phyloP scores from a whole-genome alignment of 2,329 filamentous ascomycete genomes.

The Cladosporium sp. region DNA sequence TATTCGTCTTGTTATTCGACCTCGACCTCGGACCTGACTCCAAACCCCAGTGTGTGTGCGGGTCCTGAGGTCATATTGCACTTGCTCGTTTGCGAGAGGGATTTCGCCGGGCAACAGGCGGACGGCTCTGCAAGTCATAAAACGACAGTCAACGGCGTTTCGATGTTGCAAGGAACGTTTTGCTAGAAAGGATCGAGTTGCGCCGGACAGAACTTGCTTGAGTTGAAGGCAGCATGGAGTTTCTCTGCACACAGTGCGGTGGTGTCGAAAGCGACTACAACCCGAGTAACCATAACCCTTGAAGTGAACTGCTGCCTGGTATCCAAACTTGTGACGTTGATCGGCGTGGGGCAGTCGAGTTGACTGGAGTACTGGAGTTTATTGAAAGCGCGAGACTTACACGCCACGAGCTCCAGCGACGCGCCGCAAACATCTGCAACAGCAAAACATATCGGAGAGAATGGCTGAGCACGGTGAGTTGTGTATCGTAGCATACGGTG shows the following conservation, averaged over 20 bases:
- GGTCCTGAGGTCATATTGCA: not conserved
- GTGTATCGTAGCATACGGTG: not conserved
- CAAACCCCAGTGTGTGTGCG: not conserved
- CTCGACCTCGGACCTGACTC: not conserved
- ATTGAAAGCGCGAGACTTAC: not conserved
- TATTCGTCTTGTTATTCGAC: not conserved
- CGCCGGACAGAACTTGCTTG: not conserved
- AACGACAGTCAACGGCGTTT: not conserved
- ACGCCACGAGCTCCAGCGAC: not conserved
- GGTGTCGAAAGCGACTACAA: not conserved
- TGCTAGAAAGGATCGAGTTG: not conserved
- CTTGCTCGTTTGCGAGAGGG: not conserved
- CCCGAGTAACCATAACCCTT: not conserved
- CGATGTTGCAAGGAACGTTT: not conserved
- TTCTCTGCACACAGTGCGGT: too few relatives aligned
- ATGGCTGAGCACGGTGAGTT: constrained; percentile 8
- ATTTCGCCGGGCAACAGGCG: not conserved
- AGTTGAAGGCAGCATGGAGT: too few relatives aligned
- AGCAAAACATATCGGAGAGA: not conserved
- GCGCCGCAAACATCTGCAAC: not conserved
- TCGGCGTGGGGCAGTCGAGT: not conserved
- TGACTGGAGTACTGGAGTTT: not conserved
- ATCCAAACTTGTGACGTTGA: not conserved
- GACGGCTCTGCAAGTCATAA: too few relatives aligned
- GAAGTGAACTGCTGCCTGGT: not conserved